These are phyloP conservation scores for Gardenia jasminoides DNA, from an alignment of 257 asterid genomes.

Conservation along the genomic window DNA sequence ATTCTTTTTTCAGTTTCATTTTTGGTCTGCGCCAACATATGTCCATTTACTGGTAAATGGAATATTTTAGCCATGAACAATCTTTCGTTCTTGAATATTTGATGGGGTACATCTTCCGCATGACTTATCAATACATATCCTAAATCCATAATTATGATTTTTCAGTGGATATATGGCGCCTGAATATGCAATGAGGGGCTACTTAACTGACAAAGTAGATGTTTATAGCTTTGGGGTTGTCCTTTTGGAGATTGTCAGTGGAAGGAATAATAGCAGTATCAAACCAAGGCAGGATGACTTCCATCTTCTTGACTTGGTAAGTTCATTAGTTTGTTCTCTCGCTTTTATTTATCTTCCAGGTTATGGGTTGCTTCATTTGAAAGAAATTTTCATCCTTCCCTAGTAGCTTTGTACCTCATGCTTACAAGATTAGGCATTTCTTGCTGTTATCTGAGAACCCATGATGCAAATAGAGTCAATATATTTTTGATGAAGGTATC, in stretches of 20 bases:
- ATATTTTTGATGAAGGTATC: too few relatives aligned
- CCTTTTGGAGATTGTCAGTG: constrained; percentile 37
- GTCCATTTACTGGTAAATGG: too few relatives aligned
- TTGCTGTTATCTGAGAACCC: too few relatives aligned
- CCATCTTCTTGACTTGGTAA: constrained; percentile 37
- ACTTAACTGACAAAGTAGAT: constrained; percentile 42
- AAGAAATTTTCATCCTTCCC: not conserved
- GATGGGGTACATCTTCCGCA: too few relatives aligned
- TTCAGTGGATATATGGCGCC: constrained; percentile 49
- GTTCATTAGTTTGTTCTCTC: not conserved
- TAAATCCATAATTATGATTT: not conserved
- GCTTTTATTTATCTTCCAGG: not conserved
- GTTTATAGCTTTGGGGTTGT: constrained; percentile 46
- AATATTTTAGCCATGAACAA: too few relatives aligned
- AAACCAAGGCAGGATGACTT: constrained; percentile 18
- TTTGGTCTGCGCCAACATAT: too few relatives aligned
- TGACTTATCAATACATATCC: too few relatives aligned
- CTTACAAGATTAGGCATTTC: too few relatives aligned
- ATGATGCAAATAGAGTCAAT: too few relatives aligned
- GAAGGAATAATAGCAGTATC: constrained; percentile 23
- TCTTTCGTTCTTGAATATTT: too few relatives aligned
- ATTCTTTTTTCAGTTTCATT: not conserved
- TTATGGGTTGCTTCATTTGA: not conserved
- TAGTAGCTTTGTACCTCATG: not conserved
- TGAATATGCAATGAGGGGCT: too few relatives aligned